Conservation (phyloP, 208 protist species). For the Leishmania gerbilli region DNA sequence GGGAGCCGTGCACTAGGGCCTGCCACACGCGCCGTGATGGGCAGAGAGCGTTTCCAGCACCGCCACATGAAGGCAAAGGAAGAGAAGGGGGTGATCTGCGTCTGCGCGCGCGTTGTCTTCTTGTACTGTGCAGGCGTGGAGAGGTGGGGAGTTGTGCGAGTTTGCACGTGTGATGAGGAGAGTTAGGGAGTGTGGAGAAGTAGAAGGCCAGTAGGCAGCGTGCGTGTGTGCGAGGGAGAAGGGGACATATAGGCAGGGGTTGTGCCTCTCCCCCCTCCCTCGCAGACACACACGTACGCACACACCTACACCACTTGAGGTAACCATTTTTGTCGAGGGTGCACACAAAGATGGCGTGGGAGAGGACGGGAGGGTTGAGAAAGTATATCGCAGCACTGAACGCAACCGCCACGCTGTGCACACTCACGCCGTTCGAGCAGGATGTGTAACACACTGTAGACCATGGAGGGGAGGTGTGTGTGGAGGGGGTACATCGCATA, state of each 20-base stretch:
- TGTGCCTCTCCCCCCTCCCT: not conserved
- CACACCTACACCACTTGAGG: not conserved
- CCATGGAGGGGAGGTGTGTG: not conserved
- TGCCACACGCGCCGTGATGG: slow-evolving; percentile 1
- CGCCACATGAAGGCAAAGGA: slow-evolving; percentile 14
- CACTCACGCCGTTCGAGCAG: not conserved
- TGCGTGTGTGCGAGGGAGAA: not conserved
- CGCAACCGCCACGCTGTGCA: not conserved
- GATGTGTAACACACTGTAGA: not conserved
- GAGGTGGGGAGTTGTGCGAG: not conserved
- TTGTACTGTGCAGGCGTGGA: not conserved
- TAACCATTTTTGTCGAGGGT: not conserved
- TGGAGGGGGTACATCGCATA: not conserved
- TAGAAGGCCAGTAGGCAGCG: not conserved
- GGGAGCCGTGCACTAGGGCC: not conserved
- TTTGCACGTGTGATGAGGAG: not conserved
- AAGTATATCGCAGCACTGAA: not conserved
- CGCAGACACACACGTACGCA: not conserved
- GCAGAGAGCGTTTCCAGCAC: slow-evolving; percentile 10
- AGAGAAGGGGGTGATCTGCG: not conserved
- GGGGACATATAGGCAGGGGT: not conserved
- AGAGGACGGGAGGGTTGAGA: not conserved
- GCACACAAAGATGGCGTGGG: not conserved
- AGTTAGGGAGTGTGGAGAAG: not conserved
- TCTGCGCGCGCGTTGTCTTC: not conserved